Base-by-base conservation (phyloP, 1,284 basidiomycete genomes). In the Austroboletus olivaceoglutinosus region DNA sequence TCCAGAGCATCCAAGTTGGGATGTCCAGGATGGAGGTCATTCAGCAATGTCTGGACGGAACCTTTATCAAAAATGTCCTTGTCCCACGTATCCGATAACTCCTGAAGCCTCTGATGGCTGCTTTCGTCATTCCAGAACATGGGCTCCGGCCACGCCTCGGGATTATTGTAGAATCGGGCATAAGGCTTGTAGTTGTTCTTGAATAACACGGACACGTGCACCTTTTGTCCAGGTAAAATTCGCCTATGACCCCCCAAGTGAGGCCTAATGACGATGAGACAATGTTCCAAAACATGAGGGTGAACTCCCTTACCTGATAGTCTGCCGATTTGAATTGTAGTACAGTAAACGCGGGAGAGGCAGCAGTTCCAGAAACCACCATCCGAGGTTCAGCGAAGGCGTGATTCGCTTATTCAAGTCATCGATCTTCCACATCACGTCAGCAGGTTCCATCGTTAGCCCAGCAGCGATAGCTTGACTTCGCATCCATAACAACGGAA, bases 401-500 rank as follows among this genome's bases (percentile, higher is more conserved):
- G 49, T 62, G 30, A 62, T 57, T 18, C 19, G 51, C 48, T 59
- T 56, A 43, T 67, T 55, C 19, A 70, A 31, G 36, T 65, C 68
- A 13, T 60, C 59, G 12, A 64, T 53, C 50, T 56, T 69, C 63
- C 67, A 70, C 50, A 55, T 57, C 23, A 67, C 48, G 18, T 65
- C 55, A 16, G 46, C 51, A 18, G 59, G 62, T 9, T 54, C 21
- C 52, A 67, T 59, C 18, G 46, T 23, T 16, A 67, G 51, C 9
- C 62, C 69, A 5, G 57, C 58, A 21, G 43, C 23, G 12, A 62
- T 52, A 18, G 67, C 65, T 46, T 70, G 64, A 44, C 59, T 58
- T 0, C 66, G 63, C 69, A 70, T 70, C 65, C 65, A 67, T 13
- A 70, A 16, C 16, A 67, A 40, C 7, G 69, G 66, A 21, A 70